phyloP scores from a whole-genome alignment of 2,329 filamentous ascomycete genomes.

The Exophiala sp. region DNA sequence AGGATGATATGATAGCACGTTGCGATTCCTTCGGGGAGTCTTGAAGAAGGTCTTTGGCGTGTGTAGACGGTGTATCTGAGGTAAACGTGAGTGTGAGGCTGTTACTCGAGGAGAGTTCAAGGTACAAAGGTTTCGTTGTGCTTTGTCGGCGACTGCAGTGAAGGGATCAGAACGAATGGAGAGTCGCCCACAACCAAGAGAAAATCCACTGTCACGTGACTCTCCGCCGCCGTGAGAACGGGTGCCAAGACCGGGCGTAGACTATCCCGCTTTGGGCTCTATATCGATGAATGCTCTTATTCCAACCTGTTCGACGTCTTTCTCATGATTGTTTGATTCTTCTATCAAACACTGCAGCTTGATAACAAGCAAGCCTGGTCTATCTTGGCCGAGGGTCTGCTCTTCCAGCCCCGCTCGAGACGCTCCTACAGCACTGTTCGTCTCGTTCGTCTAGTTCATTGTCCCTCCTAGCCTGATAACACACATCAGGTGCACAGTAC shows the following conservation, averaged over 20 bases:
- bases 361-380: neutral
- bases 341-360: neutral
- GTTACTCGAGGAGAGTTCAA: constrained; percentile 3
- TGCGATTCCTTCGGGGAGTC: neutral
- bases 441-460: no score
- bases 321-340: neutral
- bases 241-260: constrained; percentile 13
- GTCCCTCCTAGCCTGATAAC: no score
- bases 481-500: no score
- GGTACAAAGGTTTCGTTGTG: constrained; percentile 4
- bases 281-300: neutral
- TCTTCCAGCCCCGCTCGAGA: neutral
- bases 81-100: constrained; percentile 2
- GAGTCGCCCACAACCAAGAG: neutral
- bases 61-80: neutral
- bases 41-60: neutral
- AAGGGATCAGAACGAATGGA: neutral
- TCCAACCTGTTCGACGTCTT: neutral
- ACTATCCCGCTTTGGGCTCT: constrained; percentile 10
- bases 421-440: neutral
- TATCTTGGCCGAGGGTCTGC: neutral
- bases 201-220: neutral
- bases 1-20: neutral
- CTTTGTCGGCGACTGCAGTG: constrained; percentile 7
- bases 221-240: neutral